Evolutionary conservation across 495 filamentous ascomycete genomes (phyloP).

Genomic region (Neurospora intermedia): DNA sequence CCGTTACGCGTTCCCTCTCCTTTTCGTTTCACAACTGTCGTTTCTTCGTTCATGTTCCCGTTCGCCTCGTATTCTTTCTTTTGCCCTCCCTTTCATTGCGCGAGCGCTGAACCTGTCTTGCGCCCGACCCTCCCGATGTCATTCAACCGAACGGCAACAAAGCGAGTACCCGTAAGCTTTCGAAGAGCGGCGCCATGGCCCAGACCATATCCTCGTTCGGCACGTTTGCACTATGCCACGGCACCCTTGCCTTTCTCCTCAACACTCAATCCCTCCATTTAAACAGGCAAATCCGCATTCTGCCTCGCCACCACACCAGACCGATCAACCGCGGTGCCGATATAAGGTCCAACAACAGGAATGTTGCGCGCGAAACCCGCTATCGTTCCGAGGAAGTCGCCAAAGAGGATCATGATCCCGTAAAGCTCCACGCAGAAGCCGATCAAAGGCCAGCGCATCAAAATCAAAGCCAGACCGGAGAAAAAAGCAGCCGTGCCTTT

Average conservation of each 20-base stretch:
- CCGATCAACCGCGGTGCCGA: conserved; percentile 56
- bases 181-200: not conserved
- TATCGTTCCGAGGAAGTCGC: conserved; percentile 91
- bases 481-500: conserved; percentile 87
- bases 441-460: conserved; percentile 76
- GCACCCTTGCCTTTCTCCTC: not conserved
- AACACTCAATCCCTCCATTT: conserved; percentile 5
- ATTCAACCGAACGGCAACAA: not conserved
- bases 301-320: conserved; percentile 47
- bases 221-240: not conserved
- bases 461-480: conserved; percentile 56
- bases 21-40: not conserved
- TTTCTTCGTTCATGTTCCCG: not conserved
- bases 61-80: not conserved
- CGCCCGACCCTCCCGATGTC: not conserved
- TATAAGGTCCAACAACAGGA: conserved; percentile 76
- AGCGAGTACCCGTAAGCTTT: not conserved
- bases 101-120: not conserved
- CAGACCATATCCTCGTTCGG: not conserved
- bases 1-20: not conserved
- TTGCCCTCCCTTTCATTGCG: not conserved
- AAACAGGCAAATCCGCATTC: conserved; percentile 71
- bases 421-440: conserved; percentile 88
- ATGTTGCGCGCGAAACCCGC: conserved; percentile 74
- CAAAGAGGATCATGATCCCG: conserved; percentile 86